Evolutionary conservation across 1,139 yeast species (phyloP).

Genomic region (Candida albicans): DNA sequence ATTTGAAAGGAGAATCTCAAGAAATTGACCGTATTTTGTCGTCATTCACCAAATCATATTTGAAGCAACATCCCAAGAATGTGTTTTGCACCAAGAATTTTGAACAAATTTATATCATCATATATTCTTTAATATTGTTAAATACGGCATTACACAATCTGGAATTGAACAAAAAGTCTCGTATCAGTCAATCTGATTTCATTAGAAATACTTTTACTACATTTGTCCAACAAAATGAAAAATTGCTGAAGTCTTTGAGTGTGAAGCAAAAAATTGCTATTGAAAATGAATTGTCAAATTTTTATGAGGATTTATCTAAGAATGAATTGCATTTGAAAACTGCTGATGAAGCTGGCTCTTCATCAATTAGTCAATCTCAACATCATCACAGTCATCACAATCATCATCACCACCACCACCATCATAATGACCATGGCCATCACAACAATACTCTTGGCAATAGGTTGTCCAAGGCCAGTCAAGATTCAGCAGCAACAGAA

Average conservation of each 20-base stretch:
- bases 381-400: constrained; percentile 4
- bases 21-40: constrained; percentile 76
- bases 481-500: not conserved
- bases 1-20: constrained; percentile 81
- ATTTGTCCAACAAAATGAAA: constrained; percentile 38
- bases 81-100: constrained; percentile 53
- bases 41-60: constrained; percentile 69
- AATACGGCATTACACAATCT: constrained; percentile 68
- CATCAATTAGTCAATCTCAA: not conserved
- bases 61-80: constrained; percentile 48
- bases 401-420: constrained; percentile 4
- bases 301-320: constrained; percentile 41
- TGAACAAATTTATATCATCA: constrained; percentile 68
- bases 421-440: constrained; percentile 1
- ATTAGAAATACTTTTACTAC: constrained; percentile 56
- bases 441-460: not conserved
- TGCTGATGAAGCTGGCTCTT: constrained; percentile 7
- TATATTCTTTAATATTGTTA: constrained; percentile 70
- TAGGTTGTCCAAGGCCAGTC: not conserved
- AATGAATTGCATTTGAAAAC: constrained; percentile 44
- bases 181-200: constrained; percentile 50
- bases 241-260: constrained; percentile 28
- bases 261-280: constrained; percentile 43
- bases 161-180: constrained; percentile 41
- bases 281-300: constrained; percentile 43